Evolutionary conservation across 2,329 filamentous ascomycete genomes (phyloP).

Genomic region (Diplodia seriata): DNA sequence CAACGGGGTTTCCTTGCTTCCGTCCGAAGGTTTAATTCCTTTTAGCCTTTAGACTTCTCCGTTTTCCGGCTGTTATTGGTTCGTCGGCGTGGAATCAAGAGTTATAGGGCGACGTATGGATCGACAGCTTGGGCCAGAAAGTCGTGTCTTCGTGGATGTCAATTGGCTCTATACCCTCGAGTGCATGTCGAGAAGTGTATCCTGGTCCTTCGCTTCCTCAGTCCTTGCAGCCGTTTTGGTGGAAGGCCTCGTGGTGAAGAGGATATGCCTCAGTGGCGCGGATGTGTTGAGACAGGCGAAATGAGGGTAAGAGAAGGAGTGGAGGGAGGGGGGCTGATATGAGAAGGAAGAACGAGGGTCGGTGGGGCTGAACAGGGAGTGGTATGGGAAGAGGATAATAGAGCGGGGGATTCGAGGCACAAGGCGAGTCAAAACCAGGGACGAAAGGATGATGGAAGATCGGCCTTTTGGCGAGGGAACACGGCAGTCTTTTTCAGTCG

Average conservation of each 20-base stretch:
- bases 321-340: not conserved
- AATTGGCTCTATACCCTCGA: not conserved
- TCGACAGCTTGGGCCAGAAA: not conserved
- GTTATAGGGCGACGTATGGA: slow-evolving; percentile 2
- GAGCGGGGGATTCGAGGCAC: slow-evolving; percentile 16
- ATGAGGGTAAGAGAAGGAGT: not conserved
- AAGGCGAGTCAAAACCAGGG: slow-evolving; percentile 20
- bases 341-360: not conserved
- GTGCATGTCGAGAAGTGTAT: slow-evolving; percentile 2
- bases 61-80: not conserved
- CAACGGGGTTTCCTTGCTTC: too few relatives aligned
- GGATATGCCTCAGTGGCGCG: not conserved
- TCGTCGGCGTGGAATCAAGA: not conserved
- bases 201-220: not conserved
- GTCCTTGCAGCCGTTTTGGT: not conserved
- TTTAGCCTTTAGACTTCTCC: not conserved
- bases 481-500: slow-evolving; percentile 8
- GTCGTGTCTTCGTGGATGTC: not conserved
- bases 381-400: not conserved
- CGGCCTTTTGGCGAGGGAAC: not conserved
- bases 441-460: slow-evolving; percentile 8
- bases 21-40: too few relatives aligned
- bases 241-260: not conserved
- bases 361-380: slow-evolving; percentile 8
- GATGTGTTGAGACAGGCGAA: not conserved